phyloP scores from a whole-genome alignment of 2,329 filamentous ascomycete genomes.

The Furcasterigmium furcatum region DNA sequence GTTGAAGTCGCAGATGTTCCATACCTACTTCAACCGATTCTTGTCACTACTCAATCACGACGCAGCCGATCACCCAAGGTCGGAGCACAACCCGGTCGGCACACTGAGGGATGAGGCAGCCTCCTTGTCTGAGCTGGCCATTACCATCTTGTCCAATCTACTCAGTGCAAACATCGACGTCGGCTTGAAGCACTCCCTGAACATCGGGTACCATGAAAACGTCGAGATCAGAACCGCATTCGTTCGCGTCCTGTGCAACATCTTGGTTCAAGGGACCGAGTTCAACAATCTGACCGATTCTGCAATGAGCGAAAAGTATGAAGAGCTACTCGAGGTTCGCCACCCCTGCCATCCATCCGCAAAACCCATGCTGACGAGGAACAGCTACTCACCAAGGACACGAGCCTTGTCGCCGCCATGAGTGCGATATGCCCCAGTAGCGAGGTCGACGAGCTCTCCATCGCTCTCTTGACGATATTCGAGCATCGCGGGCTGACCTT shows the following conservation, averaged over 20 bases:
- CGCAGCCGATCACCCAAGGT: constrained; percentile 36
- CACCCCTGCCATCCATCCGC: background rate
- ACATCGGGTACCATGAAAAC: constrained; percentile 69
- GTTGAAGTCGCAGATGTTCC: constrained; percentile 68
- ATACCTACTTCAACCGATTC: constrained; percentile 69
- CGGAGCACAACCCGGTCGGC: constrained; percentile 28
- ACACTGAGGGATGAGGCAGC: constrained; percentile 47
- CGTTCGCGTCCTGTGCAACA: constrained; percentile 67
- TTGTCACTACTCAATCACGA: constrained; percentile 63
- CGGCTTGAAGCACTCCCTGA: constrained; percentile 65
- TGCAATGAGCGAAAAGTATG: constrained; percentile 66
- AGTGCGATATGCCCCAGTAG: constrained; percentile 63
- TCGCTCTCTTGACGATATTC: constrained; percentile 67
- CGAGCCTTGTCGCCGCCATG: constrained; percentile 60
- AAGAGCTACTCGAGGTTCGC: constrained; percentile 57
- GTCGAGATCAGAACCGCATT: constrained; percentile 68
- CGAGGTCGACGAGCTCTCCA: constrained; percentile 67
- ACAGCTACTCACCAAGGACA: constrained; percentile 59
- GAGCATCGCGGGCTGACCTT: constrained; percentile 63
- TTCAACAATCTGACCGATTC: constrained; percentile 67
- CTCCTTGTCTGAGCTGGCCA: constrained; percentile 59
- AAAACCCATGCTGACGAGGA: constrained; percentile 7
- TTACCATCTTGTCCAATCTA: constrained; percentile 65
- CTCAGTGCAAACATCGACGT: constrained; percentile 71
- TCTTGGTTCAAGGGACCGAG: constrained; percentile 68